phyloP scores from a whole-genome alignment of 2,329 filamentous ascomycete genomes.

The Lasiodiplodia citricola region DNA sequence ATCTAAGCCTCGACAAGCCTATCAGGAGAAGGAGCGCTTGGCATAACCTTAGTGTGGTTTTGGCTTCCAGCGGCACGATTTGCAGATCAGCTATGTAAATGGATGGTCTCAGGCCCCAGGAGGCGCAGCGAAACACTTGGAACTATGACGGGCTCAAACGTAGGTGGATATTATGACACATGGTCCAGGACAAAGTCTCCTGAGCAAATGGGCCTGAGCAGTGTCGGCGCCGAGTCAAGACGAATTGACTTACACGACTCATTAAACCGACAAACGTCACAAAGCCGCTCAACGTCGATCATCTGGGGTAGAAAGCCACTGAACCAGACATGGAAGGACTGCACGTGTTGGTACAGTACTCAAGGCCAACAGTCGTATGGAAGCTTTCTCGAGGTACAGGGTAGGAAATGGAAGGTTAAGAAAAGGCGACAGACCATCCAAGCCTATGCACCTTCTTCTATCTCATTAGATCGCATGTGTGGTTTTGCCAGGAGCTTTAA shows the following conservation, averaged over 20 bases:
- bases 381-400: too few species aligned
- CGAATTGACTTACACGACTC: background rate
- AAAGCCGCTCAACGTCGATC: too few species aligned
- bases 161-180: conserved; percentile 46
- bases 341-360: too few species aligned
- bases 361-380: too few species aligned
- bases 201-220: background rate
- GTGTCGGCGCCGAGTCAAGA: background rate
- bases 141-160: conserved; percentile 62
- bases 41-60: conserved; percentile 68
- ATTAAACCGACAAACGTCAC: background rate
- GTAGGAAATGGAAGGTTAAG: too few species aligned
- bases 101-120: conserved; percentile 91
- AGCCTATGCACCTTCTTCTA: background rate
- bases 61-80: conserved; percentile 83
- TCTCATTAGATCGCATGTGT: too few species aligned
- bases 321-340: too few species aligned
- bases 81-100: conserved; percentile 76
- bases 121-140: conserved; percentile 73
- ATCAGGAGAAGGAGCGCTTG: background rate
- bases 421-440: too few species aligned
- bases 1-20: background rate
- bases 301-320: too few species aligned
- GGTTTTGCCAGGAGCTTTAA: too few species aligned
- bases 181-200: conserved; percentile 30